Evolutionary conservation across 257 asterid species (phyloP), one percentile per base, ranked within the genome.

Genomic region (Echium plantagineum): DNA sequence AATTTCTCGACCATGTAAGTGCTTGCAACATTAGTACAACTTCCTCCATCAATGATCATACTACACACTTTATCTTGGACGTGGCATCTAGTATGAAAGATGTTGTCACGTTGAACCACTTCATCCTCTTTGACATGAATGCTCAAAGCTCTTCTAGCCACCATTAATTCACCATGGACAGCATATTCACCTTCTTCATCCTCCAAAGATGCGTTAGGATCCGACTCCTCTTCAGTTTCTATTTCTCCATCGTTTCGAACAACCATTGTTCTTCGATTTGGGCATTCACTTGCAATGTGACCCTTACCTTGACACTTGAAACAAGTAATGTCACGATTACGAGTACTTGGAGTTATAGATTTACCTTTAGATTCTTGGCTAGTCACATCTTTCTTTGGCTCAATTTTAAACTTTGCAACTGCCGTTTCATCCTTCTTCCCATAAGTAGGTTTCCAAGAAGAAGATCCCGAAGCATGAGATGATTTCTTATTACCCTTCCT

Each of bases 11-110:
- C 17, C 0, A 55, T 7, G 5, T 21, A 2, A 10, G 31, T 4
- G 16, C 61, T 57, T 21, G 21, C 46, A 24, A 57, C 21, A 57
- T 5, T 57, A 28, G 21, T n/a, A 24, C 51, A 58, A 58, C 51
- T 58, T 2, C 51, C 51, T 5, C 62, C 22, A 58, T 58, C 62
- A 58, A 58, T 58, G 6, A 58, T 58, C 21, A 57, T 1, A 13
- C 8, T 16, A 57, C 15, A 56, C 8, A 1, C n/a, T n/a, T n/a
- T n/a, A n/a, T n/a, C n/a, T n/a, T n/a, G n/a, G n/a, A n/a, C n/a
- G n/a, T n/a, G n/a, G 8, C 18, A 56, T 21, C 38, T 21, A 21
- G 19, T 24, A 56, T 24, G 18, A 10, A 24, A 56, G 5, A 56
- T 22, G 7, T 16, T 58, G 0, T 28, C 21, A 20, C 1, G 17